Evolutionary conservation across 2,329 filamentous ascomycete genomes (phyloP).

Genomic region (Scorias spongiosa): DNA sequence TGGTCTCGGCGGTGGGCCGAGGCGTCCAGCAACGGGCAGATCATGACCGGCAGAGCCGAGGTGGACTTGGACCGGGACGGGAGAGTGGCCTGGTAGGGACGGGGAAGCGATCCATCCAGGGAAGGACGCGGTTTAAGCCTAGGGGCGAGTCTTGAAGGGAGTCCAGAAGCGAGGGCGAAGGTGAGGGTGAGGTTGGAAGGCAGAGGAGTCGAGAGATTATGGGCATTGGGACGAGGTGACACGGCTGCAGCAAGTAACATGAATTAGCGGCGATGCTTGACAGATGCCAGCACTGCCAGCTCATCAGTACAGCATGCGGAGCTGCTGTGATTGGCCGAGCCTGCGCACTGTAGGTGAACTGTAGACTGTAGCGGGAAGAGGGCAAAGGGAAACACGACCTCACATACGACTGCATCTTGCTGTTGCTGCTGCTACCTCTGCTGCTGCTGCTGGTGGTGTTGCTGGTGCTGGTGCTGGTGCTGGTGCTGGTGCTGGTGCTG

Average conservation of each 20-base stretch:
- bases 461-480: too few relatives aligned
- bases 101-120: not conserved
- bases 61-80: not conserved
- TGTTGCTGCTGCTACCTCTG: constrained; percentile 1
- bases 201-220: constrained; percentile 13
- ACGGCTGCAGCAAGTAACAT: constrained; percentile 17
- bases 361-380: constrained; percentile 5
- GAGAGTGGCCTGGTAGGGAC: not conserved
- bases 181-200: constrained; percentile 8
- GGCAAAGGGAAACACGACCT: not conserved
- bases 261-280: constrained; percentile 18
- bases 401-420: constrained; percentile 1
- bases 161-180: constrained; percentile 1
- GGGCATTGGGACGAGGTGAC: constrained; percentile 13
- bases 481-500: too few relatives aligned
- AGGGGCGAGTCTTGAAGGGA: not conserved
- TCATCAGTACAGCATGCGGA: constrained; percentile 16
- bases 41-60: not conserved
- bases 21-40: not conserved
- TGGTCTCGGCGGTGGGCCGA: not conserved
- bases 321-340: constrained; percentile 11
- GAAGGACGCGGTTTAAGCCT: too few relatives aligned
- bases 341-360: constrained; percentile 4
- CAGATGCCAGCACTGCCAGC: constrained; percentile 20
- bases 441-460: too few relatives aligned